phyloP scores from a whole-genome alignment of 305 asterid genomes.

The Plantago rigida region DNA sequence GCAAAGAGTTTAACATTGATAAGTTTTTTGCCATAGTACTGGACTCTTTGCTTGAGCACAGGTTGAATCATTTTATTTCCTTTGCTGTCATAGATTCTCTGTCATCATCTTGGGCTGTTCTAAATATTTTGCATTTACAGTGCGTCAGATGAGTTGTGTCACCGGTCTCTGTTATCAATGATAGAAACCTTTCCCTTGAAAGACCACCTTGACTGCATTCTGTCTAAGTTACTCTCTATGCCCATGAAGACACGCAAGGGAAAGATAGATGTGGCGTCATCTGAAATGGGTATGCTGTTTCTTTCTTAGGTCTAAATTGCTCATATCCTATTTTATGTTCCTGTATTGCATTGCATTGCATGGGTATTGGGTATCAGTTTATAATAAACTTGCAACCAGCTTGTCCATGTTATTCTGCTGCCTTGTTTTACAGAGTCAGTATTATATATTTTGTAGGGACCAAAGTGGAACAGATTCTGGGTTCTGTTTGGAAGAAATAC shows the following conservation, averaged over 20 bases:
- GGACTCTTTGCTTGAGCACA: constrained; percentile 68
- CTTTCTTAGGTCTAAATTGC: constrained; percentile 3
- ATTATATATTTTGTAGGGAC: constrained; percentile 35
- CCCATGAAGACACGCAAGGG: constrained; percentile 37
- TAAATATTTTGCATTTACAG: constrained; percentile 42
- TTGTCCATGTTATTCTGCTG: constrained; percentile 15
- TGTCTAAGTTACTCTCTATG: constrained; percentile 47
- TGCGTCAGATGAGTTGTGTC: constrained; percentile 48
- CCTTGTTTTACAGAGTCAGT: constrained; percentile 19
- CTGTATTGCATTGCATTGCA: constrained; percentile 13
- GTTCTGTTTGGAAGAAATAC: constrained; percentile 51
- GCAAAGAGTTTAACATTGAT: constrained; percentile 66
- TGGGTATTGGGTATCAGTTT: background rate
- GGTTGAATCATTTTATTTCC: constrained; percentile 38
- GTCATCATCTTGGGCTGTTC: constrained; percentile 13
- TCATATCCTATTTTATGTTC: constrained; percentile 9
- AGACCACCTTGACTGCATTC: constrained; percentile 36
- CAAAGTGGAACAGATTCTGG: constrained; percentile 49
- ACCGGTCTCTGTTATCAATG: constrained; percentile 36
- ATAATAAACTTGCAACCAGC: constrained; percentile 15
- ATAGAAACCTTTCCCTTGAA: constrained; percentile 59
- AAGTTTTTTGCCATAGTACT: constrained; percentile 56
- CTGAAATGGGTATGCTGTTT: constrained; percentile 48
- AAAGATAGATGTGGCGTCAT: constrained; percentile 31
- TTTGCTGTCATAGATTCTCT: constrained; percentile 6